These are phyloP conservation scores for Tothia fuscella DNA, from an alignment of 2,329 filamentous ascomycete genomes.

Conservation along the genomic window DNA sequence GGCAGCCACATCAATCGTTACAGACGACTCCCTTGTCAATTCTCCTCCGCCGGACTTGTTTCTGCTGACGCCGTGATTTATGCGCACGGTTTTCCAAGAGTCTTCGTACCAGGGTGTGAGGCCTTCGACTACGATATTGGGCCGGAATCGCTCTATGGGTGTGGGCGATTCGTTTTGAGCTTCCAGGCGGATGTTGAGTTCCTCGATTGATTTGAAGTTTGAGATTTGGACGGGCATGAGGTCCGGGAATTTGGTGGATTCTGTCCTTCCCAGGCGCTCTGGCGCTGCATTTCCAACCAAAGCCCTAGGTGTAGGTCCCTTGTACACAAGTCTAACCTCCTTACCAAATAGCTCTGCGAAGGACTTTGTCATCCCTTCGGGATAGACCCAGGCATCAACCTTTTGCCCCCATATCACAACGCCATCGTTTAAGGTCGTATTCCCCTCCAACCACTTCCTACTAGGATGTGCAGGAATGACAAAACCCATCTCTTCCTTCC, in stretches of 20 bases:
- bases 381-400: conserved; percentile 47
- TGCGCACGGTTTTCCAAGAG: conserved; percentile 47
- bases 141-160: conserved; percentile 49
- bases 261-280: conserved; percentile 40
- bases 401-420: conserved; percentile 48
- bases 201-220: conserved; percentile 42
- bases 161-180: conserved; percentile 34
- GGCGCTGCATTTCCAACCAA: conserved; percentile 45
- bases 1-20: conserved; percentile 42
- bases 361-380: conserved; percentile 35
- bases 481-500: conserved; percentile 27
- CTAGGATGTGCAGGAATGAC: conserved; percentile 44
- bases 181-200: conserved; percentile 44
- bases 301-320: conserved; percentile 45
- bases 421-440: conserved; percentile 35
- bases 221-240: conserved; percentile 45
- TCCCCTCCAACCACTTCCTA: conserved; percentile 38
- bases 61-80: conserved; percentile 22
- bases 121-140: conserved; percentile 50
- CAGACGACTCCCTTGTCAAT: conserved; percentile 22
- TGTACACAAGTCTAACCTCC: conserved; percentile 47
- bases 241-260: conserved; percentile 47
- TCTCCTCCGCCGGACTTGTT: conserved; percentile 4
- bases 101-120: conserved; percentile 49
- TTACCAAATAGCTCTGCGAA: conserved; percentile 46